Conservation (phyloP, 1,139 yeast genomes). For the Nadsonia starkeyi-henricii region DNA sequence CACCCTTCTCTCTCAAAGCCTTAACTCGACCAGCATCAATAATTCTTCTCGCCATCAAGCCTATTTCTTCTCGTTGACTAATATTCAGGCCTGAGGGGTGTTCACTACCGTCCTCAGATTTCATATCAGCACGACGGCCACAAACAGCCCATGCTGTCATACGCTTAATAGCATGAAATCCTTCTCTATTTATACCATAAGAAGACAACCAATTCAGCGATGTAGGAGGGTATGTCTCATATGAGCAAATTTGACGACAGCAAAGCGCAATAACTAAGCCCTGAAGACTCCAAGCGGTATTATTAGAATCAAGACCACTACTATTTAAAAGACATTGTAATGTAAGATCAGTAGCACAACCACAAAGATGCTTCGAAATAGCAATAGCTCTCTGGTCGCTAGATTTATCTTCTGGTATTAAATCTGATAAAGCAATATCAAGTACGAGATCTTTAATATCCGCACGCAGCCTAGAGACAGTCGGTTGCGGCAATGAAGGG, state of each 20-base stretch:
- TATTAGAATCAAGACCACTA: constrained; percentile 9
- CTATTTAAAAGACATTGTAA: constrained; percentile 49
- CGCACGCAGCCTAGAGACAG: constrained; percentile 41
- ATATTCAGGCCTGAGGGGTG: constrained; percentile 33
- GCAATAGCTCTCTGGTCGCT: constrained; percentile 30
- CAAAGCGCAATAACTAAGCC: constrained; percentile 86
- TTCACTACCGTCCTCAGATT: constrained; percentile 24
- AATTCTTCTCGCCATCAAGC: constrained; percentile 52
- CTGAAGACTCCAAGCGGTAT: constrained; percentile 18
- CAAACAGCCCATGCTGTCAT: constrained; percentile 83
- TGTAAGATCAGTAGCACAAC: constrained; percentile 85
- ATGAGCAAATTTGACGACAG: constrained; percentile 77
- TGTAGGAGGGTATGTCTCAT: constrained; percentile 34
- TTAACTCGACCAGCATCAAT: constrained; percentile 45
- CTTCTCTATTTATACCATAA: constrained; percentile 18
- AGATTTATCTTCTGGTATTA: constrained; percentile 5
- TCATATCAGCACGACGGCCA: constrained; percentile 35
- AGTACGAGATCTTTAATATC: constrained; percentile 68
- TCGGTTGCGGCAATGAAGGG: constrained; percentile 18
- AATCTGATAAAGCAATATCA: constrained; percentile 29
- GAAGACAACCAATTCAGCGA: constrained; percentile 25
- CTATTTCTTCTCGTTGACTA: constrained; percentile 41
- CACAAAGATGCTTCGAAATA: constrained; percentile 81
- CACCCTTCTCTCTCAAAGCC: constrained; percentile 33
- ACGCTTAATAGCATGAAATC: constrained; percentile 45